A percentile compares a stretch with the other conserved stretches of the same genome.
phyloP scores from a whole-genome alignment of 2,329 filamentous ascomycete genomes.

The Exophiala spinifera region DNA sequence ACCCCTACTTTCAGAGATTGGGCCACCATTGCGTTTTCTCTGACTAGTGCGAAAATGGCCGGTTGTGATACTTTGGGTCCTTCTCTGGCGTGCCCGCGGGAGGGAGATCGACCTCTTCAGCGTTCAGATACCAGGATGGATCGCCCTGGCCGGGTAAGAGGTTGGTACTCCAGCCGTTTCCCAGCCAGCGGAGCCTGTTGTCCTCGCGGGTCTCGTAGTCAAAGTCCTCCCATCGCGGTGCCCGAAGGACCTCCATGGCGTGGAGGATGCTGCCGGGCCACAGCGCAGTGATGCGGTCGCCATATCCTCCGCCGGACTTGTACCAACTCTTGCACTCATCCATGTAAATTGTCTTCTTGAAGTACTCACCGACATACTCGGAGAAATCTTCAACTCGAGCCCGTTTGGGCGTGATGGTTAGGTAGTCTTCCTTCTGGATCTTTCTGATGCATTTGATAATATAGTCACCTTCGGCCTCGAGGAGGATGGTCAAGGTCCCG shows the following conservation, averaged over 20 bases:
- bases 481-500: conserved; percentile 27
- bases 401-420: conserved; percentile 42
- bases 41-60: too few species aligned
- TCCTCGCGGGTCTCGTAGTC: conserved; percentile 41
- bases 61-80: too few species aligned
- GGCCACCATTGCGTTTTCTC: too few species aligned
- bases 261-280: conserved; percentile 43
- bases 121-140: too few species aligned
- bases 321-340: conserved; percentile 52
- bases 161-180: too few species aligned
- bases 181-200: conserved; percentile 51
- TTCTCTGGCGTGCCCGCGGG: too few species aligned
- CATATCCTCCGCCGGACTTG: conserved; percentile 33
- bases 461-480: conserved; percentile 24
- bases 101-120: too few species aligned
- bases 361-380: conserved; percentile 47
- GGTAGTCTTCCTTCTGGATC: conserved; percentile 48
- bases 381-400: conserved; percentile 49
- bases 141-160: too few species aligned
- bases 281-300: conserved; percentile 43
- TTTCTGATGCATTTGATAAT: conserved; percentile 49
- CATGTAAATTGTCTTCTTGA: conserved; percentile 35
- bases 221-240: conserved; percentile 48
- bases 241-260: conserved; percentile 35
- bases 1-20: too few species aligned